phyloP scores from a whole-genome alignment of 2,329 filamentous ascomycete species.

The Zalaria sp. region DNA sequence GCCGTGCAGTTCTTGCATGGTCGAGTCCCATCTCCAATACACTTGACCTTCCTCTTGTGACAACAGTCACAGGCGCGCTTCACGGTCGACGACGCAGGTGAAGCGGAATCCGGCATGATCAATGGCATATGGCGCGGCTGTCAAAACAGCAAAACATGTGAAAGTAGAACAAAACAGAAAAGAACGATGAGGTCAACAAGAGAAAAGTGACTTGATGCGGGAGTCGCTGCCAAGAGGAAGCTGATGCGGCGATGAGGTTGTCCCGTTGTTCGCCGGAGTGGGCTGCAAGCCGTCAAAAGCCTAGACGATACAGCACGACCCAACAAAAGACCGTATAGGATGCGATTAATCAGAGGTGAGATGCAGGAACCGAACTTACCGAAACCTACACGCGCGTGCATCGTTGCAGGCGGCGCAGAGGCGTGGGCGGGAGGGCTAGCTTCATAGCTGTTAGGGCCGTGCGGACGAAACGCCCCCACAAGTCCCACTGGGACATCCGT shows the following conservation, averaged over 20 bases:
- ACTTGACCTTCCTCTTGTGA: conserved; percentile 35
- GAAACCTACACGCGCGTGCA: not conserved
- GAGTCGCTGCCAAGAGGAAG: not conserved
- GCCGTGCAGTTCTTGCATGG: conserved; percentile 48
- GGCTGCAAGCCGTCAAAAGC: conserved; percentile 5
- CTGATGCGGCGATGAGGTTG: not conserved
- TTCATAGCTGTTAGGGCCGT: not conserved
- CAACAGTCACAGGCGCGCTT: conserved; percentile 16
- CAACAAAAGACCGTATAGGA: not conserved
- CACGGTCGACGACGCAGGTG: conserved; percentile 10
- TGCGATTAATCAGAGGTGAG: not conserved
- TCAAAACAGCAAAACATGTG: not conserved
- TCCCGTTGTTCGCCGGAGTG: not conserved
- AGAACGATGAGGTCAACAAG: not conserved
- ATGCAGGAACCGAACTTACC: not conserved
- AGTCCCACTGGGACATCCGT: no score
- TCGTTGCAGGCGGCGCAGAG: no score
- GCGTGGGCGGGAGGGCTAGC: not conserved
- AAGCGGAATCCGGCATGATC: conserved; percentile 7
- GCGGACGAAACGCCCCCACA: not conserved
- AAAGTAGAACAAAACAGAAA: not conserved
- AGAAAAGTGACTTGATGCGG: not conserved
- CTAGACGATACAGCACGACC: conserved; percentile 1
- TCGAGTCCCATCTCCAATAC: conserved; percentile 33
- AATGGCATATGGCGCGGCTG: conserved; percentile 1